Conservation (phyloP, 345 rosid species). For the Durio zibethinus region DNA sequence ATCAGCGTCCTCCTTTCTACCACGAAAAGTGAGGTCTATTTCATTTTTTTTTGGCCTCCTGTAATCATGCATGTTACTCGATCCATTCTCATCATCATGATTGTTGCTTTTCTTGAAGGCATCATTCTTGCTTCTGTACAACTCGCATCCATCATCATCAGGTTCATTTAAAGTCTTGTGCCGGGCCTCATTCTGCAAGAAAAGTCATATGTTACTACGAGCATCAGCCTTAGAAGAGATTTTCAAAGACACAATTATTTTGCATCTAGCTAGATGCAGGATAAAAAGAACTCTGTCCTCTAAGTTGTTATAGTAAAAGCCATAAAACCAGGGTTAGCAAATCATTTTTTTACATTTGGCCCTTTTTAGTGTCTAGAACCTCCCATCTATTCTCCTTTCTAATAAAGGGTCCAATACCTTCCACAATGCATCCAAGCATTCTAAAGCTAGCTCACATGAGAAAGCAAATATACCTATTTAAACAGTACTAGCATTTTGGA, state of each 20-base stretch:
- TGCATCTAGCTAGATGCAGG: neutral
- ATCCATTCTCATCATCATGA: constrained; percentile 3
- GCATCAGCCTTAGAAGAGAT: neutral
- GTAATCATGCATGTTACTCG: constrained; percentile 1
- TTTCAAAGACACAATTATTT: neutral
- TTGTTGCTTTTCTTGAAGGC: constrained; percentile 14
- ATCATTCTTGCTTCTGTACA: constrained; percentile 19
- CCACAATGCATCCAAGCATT: neutral
- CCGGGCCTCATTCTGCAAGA: constrained; percentile 25
- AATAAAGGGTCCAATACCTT: neutral
- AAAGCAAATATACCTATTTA: neutral
- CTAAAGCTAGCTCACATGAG: neutral
- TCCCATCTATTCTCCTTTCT: neutral
- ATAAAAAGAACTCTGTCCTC: neutral
- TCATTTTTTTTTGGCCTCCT: constrained; percentile 18
- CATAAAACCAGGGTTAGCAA: neutral
- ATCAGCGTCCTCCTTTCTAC: constrained; percentile 22
- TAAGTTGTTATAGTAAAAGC: neutral
- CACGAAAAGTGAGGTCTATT: constrained; percentile 15
- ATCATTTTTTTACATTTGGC: neutral
- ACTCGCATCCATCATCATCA: constrained; percentile 16
- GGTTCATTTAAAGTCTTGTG: constrained; percentile 1
- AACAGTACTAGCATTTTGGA: neutral
- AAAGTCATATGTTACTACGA: neutral
- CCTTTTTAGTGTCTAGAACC: neutral